phyloP scores from a whole-genome alignment of 345 rosid species.

The Pseudoturritis turrita region DNA sequence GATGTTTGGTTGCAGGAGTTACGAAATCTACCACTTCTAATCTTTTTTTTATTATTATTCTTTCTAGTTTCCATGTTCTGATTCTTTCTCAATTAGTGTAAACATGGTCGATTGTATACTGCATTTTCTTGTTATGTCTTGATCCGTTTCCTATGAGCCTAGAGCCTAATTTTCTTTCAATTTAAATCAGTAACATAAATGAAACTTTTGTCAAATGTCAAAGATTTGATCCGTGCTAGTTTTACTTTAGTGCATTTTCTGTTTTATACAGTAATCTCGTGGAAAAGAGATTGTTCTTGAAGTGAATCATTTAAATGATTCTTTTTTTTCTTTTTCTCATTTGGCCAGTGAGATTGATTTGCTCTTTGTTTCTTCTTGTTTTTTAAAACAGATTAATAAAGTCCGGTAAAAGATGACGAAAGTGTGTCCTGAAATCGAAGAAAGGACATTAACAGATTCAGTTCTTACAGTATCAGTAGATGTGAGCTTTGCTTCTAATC shows the following conservation, averaged over 20 bases:
- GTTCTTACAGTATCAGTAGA: slow-evolving; percentile 73
- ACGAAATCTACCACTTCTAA: not conserved
- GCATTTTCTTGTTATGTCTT: not conserved
- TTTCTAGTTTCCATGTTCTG: not conserved
- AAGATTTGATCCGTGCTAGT: not conserved
- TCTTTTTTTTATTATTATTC: not conserved
- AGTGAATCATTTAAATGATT: not conserved
- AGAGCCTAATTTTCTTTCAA: not conserved
- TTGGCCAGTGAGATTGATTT: not conserved
- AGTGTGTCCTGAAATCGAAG: slow-evolving; percentile 34
- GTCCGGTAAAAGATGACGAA: slow-evolving; percentile 31
- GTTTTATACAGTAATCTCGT: not conserved
- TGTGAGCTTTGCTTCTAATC: slow-evolving; percentile 75
- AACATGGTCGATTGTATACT: not conserved
- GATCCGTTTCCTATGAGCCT: not conserved
- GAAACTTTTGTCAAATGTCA: not conserved
- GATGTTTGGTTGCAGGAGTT: slow-evolving; percentile 12
- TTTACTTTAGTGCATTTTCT: slow-evolving; percentile 7
- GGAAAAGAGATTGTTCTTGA: not conserved
- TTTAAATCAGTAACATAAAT: not conserved
- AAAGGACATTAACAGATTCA: slow-evolving; percentile 20
- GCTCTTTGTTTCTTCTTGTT: not conserved
- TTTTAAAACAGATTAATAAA: too few relatives aligned
- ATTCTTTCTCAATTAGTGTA: not conserved
- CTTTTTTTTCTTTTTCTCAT: not conserved